These are phyloP conservation scores for Exophiala lecanii-corni DNA, from an alignment of 2,329 filamentous ascomycete species.

Conservation along the genomic window DNA sequence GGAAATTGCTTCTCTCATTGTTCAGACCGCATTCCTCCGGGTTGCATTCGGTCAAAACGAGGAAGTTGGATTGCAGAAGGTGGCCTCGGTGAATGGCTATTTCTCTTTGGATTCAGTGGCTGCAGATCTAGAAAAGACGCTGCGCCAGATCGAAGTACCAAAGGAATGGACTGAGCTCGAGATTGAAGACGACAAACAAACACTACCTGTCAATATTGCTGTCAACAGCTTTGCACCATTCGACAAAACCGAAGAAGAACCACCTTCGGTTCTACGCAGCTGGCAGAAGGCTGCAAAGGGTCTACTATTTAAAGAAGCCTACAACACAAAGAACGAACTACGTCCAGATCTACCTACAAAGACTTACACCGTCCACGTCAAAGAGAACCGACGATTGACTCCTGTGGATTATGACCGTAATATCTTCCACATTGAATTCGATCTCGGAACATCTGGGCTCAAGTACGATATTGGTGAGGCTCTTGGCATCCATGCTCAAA, in stretches of 20 bases:
- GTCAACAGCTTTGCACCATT: slow-evolving; percentile 79
- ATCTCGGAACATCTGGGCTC: slow-evolving; percentile 83
- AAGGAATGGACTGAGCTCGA: slow-evolving; percentile 73
- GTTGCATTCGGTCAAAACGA: slow-evolving; percentile 65
- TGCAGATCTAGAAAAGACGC: slow-evolving; percentile 59
- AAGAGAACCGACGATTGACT: slow-evolving; percentile 92
- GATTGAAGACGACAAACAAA: slow-evolving; percentile 50
- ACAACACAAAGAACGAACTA: slow-evolving; percentile 65
- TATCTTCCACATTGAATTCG: slow-evolving; percentile 99
- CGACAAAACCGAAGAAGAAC: slow-evolving; percentile 69
- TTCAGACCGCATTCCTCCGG: slow-evolving; percentile 79
- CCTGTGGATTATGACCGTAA: slow-evolving; percentile 88
- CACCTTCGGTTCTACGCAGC: slow-evolving; percentile 61
- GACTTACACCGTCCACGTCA: slow-evolving; percentile 82
- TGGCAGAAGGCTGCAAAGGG: slow-evolving; percentile 85
- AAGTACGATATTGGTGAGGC: slow-evolving; percentile 97
- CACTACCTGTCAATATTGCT: slow-evolving; percentile 61
- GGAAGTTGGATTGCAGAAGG: slow-evolving; percentile 59
- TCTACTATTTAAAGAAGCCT: slow-evolving; percentile 91
- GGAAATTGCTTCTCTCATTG: slow-evolving; percentile 59
- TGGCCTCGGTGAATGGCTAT: slow-evolving; percentile 57
- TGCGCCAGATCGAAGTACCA: slow-evolving; percentile 71
- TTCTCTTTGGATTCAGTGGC: slow-evolving; percentile 56
- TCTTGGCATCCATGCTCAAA: slow-evolving; percentile 92
- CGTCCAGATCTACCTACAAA: slow-evolving; percentile 82